Conservation (phyloP, 192 early-diverging fungal genomes). For the Dissophora globulifera region DNA sequence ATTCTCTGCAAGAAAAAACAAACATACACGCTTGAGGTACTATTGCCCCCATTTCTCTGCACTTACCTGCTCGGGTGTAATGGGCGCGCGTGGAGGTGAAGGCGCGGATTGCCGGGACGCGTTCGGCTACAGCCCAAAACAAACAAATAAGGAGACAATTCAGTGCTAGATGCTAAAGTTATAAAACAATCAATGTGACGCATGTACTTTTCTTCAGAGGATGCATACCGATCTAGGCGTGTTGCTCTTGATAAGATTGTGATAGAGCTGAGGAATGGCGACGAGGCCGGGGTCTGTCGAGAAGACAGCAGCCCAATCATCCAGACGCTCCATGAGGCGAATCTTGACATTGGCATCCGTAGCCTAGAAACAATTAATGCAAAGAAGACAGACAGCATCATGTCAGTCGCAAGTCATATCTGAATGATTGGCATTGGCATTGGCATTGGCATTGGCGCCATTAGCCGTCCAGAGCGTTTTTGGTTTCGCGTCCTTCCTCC, state of each 20-base stretch:
- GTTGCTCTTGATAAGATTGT: conserved; percentile 31
- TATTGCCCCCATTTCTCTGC: not conserved
- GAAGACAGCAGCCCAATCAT: conserved; percentile 35
- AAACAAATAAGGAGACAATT: not conserved
- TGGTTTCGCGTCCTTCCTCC: too few species aligned
- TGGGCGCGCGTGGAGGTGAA: conserved; percentile 33
- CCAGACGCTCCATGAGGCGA: conserved; percentile 46
- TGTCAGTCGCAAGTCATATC: not conserved
- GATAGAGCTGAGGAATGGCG: conserved; percentile 41
- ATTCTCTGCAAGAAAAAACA: too few species aligned
- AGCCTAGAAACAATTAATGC: conserved; percentile 10
- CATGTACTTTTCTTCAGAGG: not conserved
- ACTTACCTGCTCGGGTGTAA: conserved; percentile 44
- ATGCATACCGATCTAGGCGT: conserved; percentile 31
- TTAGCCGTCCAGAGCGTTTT: too few species aligned
- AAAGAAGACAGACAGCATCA: too few species aligned
- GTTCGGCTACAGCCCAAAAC: not conserved
- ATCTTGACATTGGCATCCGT: conserved; percentile 53
- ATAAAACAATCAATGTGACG: too few species aligned
- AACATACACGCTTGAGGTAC: not conserved
- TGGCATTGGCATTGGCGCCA: too few species aligned
- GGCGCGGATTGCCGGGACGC: not conserved
- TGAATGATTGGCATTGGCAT: not conserved
- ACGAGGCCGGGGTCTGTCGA: conserved; percentile 35
- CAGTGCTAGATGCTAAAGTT: not conserved